phyloP scores from a whole-genome alignment of 495 filamentous ascomycete genomes.

The Penicillium paradoxum region DNA sequence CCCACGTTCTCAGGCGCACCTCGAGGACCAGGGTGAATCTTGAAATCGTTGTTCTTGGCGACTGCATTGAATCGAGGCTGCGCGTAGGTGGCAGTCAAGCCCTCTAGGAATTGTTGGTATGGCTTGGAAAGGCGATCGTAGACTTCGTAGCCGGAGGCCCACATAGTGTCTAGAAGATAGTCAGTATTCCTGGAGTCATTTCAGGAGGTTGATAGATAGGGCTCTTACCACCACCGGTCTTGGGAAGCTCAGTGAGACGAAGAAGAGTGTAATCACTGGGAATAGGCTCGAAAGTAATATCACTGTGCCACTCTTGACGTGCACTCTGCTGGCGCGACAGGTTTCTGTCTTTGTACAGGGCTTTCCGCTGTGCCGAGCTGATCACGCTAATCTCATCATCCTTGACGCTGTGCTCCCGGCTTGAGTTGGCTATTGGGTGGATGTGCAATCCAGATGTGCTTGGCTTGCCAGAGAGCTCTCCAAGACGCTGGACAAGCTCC shows the following conservation, averaged over 20 bases:
- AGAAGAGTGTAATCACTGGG: constrained; percentile 67
- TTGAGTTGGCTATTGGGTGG: constrained; percentile 63
- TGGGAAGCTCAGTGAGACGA: constrained; percentile 57
- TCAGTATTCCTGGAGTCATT: background rate
- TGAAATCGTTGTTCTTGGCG: constrained; percentile 51
- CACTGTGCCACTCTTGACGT: constrained; percentile 55
- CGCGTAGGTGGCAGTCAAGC: constrained; percentile 60
- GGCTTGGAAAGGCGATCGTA: constrained; percentile 69
- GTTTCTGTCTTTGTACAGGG: constrained; percentile 43
- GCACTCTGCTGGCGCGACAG: constrained; percentile 21
- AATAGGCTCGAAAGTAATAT: constrained; percentile 68
- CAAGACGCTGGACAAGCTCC: constrained; percentile 60
- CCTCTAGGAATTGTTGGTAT: constrained; percentile 63
- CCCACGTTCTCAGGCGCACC: constrained; percentile 68
- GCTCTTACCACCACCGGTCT: constrained; percentile 59
- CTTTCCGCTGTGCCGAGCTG: constrained; percentile 53
- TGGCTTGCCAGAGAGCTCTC: constrained; percentile 60
- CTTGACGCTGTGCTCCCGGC: constrained; percentile 51
- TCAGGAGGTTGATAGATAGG: background rate
- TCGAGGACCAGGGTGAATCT: constrained; percentile 50
- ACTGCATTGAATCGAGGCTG: constrained; percentile 55
- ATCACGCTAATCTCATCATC: constrained; percentile 75
- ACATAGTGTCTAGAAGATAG: constrained; percentile 55
- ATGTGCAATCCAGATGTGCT: constrained; percentile 63
- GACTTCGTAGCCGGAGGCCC: constrained; percentile 72